Evolutionary conservation across 257 asterid genomes (phyloP).

Genomic region (Solanum virginianum): DNA sequence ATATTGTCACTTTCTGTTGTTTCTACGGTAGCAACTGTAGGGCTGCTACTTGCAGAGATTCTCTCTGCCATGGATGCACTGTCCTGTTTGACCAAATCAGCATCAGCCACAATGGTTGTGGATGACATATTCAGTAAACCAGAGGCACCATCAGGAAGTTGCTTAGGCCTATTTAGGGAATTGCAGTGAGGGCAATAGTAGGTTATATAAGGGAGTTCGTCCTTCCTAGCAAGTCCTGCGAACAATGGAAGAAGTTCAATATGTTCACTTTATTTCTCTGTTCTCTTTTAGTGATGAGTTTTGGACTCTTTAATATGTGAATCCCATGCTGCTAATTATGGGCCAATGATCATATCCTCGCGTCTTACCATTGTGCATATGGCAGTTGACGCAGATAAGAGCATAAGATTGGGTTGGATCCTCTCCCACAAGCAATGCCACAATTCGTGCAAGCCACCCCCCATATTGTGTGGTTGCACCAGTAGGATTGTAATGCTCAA

Average conservation of each 20-base stretch:
- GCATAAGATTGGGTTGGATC: slow-evolving; percentile 74
- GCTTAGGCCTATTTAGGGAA: slow-evolving; percentile 56
- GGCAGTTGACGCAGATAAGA: slow-evolving; percentile 75
- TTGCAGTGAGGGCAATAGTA: slow-evolving; percentile 90
- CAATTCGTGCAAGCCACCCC: slow-evolving; percentile 71
- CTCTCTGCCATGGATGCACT: background rate
- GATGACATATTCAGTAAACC: slow-evolving; percentile 20
- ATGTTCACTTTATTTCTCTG: background rate
- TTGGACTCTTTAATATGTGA: background rate
- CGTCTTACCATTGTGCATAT: slow-evolving; percentile 59
- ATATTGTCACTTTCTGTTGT: background rate
- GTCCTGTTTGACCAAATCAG: slow-evolving; percentile 4
- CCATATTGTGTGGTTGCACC: slow-evolving; percentile 32
- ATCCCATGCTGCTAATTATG: background rate
- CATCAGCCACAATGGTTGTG: slow-evolving; percentile 9
- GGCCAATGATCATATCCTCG: background rate
- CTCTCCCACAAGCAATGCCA: slow-evolving; percentile 83
- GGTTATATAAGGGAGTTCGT: slow-evolving; percentile 59
- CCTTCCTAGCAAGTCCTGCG: slow-evolving; percentile 87
- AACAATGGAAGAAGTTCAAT: background rate
- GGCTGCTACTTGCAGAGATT: slow-evolving; percentile 1
- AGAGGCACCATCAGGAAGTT: slow-evolving; percentile 22
- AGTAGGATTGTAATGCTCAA: slow-evolving; percentile 44
- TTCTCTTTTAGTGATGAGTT: background rate
- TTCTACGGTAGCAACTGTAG: background rate